Base-by-base conservation (phyloP, 2,329 filamentous ascomycete species). In the Scedosporium dehoogii region DNA sequence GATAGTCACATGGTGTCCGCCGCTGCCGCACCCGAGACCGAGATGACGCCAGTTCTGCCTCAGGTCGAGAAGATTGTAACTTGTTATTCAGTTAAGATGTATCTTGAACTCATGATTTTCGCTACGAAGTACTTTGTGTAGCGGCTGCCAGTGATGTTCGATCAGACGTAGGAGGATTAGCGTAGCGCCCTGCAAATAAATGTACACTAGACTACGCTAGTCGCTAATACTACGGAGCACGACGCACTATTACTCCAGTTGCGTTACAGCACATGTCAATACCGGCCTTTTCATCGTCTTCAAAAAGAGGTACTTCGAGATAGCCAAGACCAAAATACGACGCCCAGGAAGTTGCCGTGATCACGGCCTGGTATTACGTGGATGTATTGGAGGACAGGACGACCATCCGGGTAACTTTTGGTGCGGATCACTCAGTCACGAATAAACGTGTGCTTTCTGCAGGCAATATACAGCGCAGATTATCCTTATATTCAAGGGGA, bases 211-310 rank as follows among this genome's bases (percentile, higher is more conserved):
- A 6, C 27, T n/a, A n/a, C n/a, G n/a, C n/a, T 29, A 29, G 29
- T 33, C 29, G 7, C 29, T 48, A 48, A 48, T 48, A 14, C 16
- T 48, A 21, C 44, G 16, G 44, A 6, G 16, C 44, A 21, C 44
- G 44, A n/a, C 14, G 56, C 27, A 16, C 27, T 38, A 38, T 38
- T 21, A 58, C 42, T 29, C 27, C 56, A 33, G 56, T 41, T n/a
- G 27, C n/a, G 56, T 41, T 58, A 38, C 56, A 58, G 56, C 56
- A 58, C 56, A 38, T 41, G 7, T n/a, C 56, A 58, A 41, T 58
- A 14, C 56, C 56, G 56, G 55, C 56, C 29, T 41, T 41, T 38
- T 38, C 29, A 16, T 21, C 6, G 56, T 58, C 18, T 16, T 23
- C 27, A 16, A 33, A 33, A 6, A 46, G 16, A 46, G 18, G 42